Evolutionary conservation across 495 filamentous ascomycete species (phyloP), one percentile per base, ranked within the genome.

Genomic region (Neurospora terricola): DNA sequence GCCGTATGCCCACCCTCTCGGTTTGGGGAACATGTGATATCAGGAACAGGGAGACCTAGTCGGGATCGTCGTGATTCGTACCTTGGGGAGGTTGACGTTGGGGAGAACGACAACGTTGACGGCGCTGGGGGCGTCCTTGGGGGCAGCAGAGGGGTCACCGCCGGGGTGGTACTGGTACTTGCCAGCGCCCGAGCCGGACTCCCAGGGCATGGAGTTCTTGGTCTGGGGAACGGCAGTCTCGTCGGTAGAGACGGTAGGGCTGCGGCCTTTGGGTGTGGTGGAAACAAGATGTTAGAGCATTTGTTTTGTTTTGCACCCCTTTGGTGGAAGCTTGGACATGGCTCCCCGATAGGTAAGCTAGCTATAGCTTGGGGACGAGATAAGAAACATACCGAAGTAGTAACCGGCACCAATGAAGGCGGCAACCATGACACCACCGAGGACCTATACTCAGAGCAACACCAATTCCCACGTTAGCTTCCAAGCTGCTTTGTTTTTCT

Each of bases 141-240:
- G 90, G 71, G 89, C 84, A 76, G 90, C 89, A 77, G 80, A 91
- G 80, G 87, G 81, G 82, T 98, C 91, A 76, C 94, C 96, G 75
- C 93, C 91, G 73, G 96, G 95, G 85, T 97, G 91, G 85, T 98
- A 98, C 83, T 81, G 89, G 85, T 97, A 98, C 85, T 95, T 96
- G 87, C 87, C 88, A 30, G 86, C 80, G 69, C 81, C 77, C 69
- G 87, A 84, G 70, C 87, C 86, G 69, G 86, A 86, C 81, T 99
- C 88, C 96, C 96, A 99, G 48, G 96, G 94, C 92, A 96, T 96
- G 78, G 90, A 88, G 73, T 87, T 85, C 75, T 88, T 83, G 77
- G 88, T 89, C 75, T 97, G 88, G 78, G 87, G 86, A 77, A 98
- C 92, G 74, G 88, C 84, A 76, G 86, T 87, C 85, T 98, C 94